phyloP scores from a whole-genome alignment of 345 rosid species.

The Eucalyptus tenuipes region DNA sequence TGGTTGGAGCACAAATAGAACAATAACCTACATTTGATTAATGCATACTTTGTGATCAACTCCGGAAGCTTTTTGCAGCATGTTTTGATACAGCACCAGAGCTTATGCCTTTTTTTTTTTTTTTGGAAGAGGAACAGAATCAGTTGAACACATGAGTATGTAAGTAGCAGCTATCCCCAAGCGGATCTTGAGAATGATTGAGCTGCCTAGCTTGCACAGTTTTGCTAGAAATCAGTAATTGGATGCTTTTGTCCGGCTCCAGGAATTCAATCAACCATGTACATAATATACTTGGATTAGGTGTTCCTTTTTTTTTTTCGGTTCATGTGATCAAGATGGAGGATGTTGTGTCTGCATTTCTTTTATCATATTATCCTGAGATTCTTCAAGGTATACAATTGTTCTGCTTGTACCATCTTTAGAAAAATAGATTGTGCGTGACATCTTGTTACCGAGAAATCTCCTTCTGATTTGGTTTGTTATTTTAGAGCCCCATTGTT shows the following conservation, averaged over 20 bases:
- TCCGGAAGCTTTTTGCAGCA: not conserved
- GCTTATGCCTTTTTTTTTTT: not conserved
- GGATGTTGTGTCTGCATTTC: not conserved
- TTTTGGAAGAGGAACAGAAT: not conserved
- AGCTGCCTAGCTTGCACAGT: not conserved
- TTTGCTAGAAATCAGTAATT: not conserved
- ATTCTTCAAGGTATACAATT: not conserved
- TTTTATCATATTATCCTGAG: not conserved
- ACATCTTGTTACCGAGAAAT: not conserved
- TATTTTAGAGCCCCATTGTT: not conserved
- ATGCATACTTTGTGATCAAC: not conserved
- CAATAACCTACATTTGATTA: not conserved
- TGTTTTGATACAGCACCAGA: not conserved
- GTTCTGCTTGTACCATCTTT: not conserved
- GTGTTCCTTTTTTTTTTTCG: not conserved
- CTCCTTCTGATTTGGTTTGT: not conserved
- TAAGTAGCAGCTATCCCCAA: not conserved
- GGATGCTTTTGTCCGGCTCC: not conserved
- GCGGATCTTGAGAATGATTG: not conserved
- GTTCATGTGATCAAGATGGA: not conserved
- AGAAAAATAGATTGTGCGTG: not conserved
- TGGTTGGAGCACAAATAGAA: not conserved
- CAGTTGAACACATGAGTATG: not conserved
- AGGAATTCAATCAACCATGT: not conserved
- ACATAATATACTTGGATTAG: not conserved